Percentiles rank a stretch among this genome's conserved stretches.
These are phyloP conservation scores for Euclidium syriacum DNA, from an alignment of 345 rosid species.

Conservation along the genomic window DNA sequence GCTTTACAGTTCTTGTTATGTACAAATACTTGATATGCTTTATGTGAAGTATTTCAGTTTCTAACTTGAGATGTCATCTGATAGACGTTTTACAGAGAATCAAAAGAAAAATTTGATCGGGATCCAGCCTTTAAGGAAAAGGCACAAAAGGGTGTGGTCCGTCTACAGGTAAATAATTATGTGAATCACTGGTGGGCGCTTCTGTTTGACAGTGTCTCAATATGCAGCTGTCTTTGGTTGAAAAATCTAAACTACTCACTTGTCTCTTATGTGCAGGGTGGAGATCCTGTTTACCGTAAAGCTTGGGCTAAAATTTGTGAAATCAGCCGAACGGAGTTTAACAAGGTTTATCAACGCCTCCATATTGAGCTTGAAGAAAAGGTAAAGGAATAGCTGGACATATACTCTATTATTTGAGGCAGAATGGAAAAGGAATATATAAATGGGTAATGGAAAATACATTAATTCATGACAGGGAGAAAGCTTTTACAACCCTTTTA, in stretches of 20 bases:
- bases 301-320: slow-evolving; percentile 87
- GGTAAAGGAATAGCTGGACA: slow-evolving; percentile 34
- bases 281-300: slow-evolving; percentile 62
- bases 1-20: neutral
- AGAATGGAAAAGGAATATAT: neutral
- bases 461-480: slow-evolving; percentile 63
- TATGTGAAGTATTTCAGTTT: slow-evolving; percentile 4
- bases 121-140: slow-evolving; percentile 75
- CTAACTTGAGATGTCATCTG: slow-evolving; percentile 26
- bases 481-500: slow-evolving; percentile 88
- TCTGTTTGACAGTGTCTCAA: neutral
- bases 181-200: neutral
- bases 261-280: slow-evolving; percentile 47
- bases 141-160: slow-evolving; percentile 93
- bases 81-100: slow-evolving; percentile 77
- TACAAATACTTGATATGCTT: neutral
- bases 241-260: slow-evolving; percentile 1
- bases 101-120: slow-evolving; percentile 68
- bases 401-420: neutral
- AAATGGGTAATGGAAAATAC: neutral
- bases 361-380: slow-evolving; percentile 80
- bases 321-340: slow-evolving; percentile 75
- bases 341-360: slow-evolving; percentile 73
- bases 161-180: slow-evolving; percentile 60
- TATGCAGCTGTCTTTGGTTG: neutral